Evolutionary conservation across 768 basidiomycete species (phyloP).

Genomic region (Chalciporus sphaerocephalus): DNA sequence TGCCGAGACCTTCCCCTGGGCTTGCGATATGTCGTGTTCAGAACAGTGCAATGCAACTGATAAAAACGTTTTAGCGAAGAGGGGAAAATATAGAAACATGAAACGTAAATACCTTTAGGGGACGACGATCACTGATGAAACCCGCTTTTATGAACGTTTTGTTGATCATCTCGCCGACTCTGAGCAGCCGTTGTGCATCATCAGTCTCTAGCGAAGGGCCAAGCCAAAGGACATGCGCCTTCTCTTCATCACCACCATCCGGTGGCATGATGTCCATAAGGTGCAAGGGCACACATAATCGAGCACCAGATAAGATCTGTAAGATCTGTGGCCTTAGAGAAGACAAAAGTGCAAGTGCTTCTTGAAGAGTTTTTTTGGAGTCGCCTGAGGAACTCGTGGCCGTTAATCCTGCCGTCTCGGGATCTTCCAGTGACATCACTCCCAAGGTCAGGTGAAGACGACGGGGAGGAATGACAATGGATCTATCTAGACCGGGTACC

Average conservation of each 20-base stretch:
- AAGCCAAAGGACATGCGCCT: conserved; percentile 55
- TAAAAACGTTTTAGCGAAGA: not conserved
- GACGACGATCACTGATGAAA: conserved; percentile 44
- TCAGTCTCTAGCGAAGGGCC: conserved; percentile 41
- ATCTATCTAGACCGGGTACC: conserved; percentile 51
- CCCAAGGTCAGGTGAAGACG: conserved; percentile 74
- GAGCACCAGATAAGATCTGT: conserved; percentile 33
- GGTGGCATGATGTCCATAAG: conserved; percentile 49
- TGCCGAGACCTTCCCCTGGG: conserved; percentile 30
- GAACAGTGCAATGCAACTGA: conserved; percentile 48
- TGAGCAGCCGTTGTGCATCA: conserved; percentile 27
- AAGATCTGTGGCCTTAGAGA: conserved; percentile 38
- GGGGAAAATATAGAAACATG: not conserved
- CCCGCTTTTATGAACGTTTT: conserved; percentile 37
- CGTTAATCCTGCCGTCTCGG: not conserved
- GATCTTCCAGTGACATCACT: conserved; percentile 55
- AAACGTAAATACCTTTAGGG: conserved; percentile 47
- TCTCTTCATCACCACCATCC: conserved; percentile 30
- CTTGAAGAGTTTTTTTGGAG: conserved; percentile 31
- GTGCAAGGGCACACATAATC: conserved; percentile 41
- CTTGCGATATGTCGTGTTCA: conserved; percentile 46
- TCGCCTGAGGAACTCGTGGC: not conserved
- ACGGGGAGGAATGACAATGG: conserved; percentile 51
- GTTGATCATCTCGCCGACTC: conserved; percentile 38
- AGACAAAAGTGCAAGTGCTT: conserved; percentile 42